Percentiles rank a stretch among this genome's conserved stretches.
These are phyloP conservation scores for Podospora conica DNA, from an alignment of 495 filamentous ascomycete species.

Conservation along the genomic window DNA sequence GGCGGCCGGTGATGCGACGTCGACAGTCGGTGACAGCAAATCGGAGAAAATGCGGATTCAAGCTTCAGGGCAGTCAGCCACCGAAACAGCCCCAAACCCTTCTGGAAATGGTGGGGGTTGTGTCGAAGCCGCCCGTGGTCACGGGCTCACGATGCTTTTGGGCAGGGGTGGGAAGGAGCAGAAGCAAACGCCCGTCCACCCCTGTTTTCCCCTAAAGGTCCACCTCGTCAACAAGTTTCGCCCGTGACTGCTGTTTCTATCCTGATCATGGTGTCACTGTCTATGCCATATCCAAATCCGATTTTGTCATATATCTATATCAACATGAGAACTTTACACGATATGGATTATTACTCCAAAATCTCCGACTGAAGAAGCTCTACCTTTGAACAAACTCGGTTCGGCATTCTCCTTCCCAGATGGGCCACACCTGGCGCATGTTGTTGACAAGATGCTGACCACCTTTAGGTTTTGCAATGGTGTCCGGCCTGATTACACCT, in stretches of 20 bases:
- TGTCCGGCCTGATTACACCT: neutral
- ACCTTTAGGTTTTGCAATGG: neutral
- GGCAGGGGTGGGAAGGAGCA: neutral
- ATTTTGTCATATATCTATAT: neutral
- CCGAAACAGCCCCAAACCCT: neutral
- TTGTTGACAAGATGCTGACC: neutral
- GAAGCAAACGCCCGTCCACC: neutral
- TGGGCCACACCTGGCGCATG: too few relatives aligned
- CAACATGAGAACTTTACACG: neutral
- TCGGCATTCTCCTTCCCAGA: neutral
- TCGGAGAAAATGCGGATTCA: slow-evolving; percentile 3
- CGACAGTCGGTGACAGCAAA: neutral
- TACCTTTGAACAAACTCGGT: neutral
- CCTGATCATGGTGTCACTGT: neutral
- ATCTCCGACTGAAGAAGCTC: neutral
- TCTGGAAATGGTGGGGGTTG: neutral
- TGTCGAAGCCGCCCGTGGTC: neutral
- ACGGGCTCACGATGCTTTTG: too few relatives aligned
- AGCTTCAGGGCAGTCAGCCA: neutral
- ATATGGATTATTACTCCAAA: neutral
- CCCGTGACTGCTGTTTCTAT: slow-evolving; percentile 7
- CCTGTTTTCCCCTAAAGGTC: neutral
- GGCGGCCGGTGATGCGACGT: slow-evolving; percentile 1
- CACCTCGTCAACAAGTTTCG: neutral
- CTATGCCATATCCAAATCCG: neutral